Evolutionary conservation across 352 stramenopile genomes (phyloP).

Genomic region (Achlya hypogyna): DNA sequence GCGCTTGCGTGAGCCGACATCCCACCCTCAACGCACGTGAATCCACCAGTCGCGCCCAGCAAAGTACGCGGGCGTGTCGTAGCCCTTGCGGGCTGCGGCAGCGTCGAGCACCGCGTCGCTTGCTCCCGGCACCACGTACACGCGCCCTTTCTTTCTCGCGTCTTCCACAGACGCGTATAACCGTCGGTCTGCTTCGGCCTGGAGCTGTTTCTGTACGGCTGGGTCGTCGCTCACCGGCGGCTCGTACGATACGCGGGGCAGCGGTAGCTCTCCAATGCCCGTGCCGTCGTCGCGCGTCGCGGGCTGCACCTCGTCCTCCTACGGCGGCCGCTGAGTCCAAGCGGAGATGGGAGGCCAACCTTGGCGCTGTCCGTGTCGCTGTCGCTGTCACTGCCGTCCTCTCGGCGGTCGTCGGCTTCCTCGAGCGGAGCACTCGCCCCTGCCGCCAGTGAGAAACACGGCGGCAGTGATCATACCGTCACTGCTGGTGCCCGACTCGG

Average conservation of each 20-base stretch:
- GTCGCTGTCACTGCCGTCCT: too few relatives aligned
- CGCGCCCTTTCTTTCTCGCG: constrained; percentile 14
- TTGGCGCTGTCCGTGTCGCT: not conserved
- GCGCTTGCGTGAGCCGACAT: not conserved
- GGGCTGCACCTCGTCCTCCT: constrained; percentile 5
- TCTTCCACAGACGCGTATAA: constrained; percentile 22
- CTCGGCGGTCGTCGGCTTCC: too few relatives aligned
- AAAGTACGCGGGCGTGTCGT: constrained; percentile 35
- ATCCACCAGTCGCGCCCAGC: constrained; percentile 70
- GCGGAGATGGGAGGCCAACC: constrained; percentile 20
- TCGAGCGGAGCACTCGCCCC: too few relatives aligned
- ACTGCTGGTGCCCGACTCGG: too few relatives aligned
- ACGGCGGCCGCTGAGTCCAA: not conserved
- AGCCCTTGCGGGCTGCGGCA: not conserved
- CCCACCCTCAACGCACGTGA: constrained; percentile 6
- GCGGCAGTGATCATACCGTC: too few relatives aligned
- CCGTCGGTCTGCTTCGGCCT: constrained; percentile 38
- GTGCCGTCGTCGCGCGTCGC: constrained; percentile 34
- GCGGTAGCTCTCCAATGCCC: constrained; percentile 39
- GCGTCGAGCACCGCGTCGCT: not conserved
- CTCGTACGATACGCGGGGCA: constrained; percentile 24
- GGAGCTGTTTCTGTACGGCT: constrained; percentile 37
- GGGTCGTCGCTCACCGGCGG: constrained; percentile 29
- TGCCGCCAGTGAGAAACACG: too few relatives aligned
- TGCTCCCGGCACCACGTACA: constrained; percentile 1